phyloP scores from a whole-genome alignment of 768 basidiomycete species.

The Agaricus sinodeliciosus region DNA sequence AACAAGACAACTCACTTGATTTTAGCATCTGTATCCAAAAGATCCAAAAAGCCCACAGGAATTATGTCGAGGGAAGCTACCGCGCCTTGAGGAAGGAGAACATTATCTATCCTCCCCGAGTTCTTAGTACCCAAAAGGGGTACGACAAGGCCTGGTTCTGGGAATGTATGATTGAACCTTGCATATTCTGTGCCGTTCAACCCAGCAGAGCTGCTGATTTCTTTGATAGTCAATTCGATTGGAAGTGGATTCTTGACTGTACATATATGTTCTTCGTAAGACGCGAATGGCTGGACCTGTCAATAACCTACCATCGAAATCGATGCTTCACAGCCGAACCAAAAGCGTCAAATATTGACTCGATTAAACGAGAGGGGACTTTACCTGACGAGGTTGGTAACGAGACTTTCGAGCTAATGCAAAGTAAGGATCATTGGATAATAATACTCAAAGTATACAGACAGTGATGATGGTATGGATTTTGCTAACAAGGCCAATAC shows the following conservation, averaged over 20 bases:
- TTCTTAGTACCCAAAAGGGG: conserved; percentile 45
- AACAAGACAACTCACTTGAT: conserved; percentile 25
- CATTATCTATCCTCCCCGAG: conserved; percentile 51
- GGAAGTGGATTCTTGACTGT: conserved; percentile 37
- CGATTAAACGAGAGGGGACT: conserved; percentile 2
- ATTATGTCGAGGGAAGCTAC: conserved; percentile 45
- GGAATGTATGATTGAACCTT: conserved; percentile 52
- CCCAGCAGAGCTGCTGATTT: conserved; percentile 34
- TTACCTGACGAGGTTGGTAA: conserved; percentile 29
- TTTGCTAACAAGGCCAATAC: conserved; percentile 31
- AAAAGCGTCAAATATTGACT: not conserved
- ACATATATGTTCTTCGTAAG: not conserved
- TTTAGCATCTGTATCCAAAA: conserved; percentile 31
- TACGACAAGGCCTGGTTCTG: conserved; percentile 45
- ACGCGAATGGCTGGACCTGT: not conserved
- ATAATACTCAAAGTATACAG: not conserved
- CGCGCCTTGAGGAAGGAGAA: conserved; percentile 49
- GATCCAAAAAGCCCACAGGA: conserved; percentile 46
- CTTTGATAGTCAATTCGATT: conserved; percentile 39
- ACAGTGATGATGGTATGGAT: conserved; percentile 35
- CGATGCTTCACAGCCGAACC: conserved; percentile 18
- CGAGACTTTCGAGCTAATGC: conserved; percentile 29
- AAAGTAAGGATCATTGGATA: not conserved
- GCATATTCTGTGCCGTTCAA: conserved; percentile 51
- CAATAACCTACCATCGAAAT: conserved; percentile 26